Evolutionary conservation across 1,139 yeast genomes (phyloP), one percentile per base, ranked within the genome.

Genomic region (Taphrina populina): DNA sequence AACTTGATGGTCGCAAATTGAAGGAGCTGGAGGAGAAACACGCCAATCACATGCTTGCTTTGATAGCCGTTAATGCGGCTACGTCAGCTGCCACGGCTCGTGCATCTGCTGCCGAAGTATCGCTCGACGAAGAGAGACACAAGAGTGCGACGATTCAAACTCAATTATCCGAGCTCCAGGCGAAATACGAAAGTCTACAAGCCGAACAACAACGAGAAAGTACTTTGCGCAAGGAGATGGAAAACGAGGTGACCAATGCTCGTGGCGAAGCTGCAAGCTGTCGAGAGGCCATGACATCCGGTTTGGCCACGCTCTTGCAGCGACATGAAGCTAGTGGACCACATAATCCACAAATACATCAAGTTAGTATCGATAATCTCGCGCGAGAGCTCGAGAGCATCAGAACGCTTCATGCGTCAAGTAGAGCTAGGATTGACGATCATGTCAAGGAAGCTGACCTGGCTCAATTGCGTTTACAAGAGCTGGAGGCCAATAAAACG

Each of bases 1-100:
- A 23, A 11, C n/a, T 30, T 13, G 54, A 49, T 6, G 26, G 23
- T 5, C 46, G 10, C 8, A 49, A 49, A 40, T 20, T 49, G 23
- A 27, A 24, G 15, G 54, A 49, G 15, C 27, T 49, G 11, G 54
- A 49, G n/a, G 46, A 20, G 15, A 32, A 30, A 15, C 54, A 49
- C 30, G 29, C 54, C 26, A 40, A 39, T 20, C 54, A 49, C 20
- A n/a, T 49, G 3, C 33, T 32, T 2, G 54, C 44, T 3, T 40
- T 49, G 15, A 46, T 29, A 21, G 24, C 23, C 33, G 30, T 29
- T 20, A 40, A 49, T 13, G 21, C 19, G 7, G 54, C 54, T 2
- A 24, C 44, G 17, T 37, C 44, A 4, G 37, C 46, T 10, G 54
- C 54, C 6, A 49, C 54, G 13, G 24, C 20, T 7, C 54, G 43